A percentile compares a stretch with the other conserved stretches of the same genome.
Conservation (phyloP, 495 filamentous ascomycete species). For the Entonaema liquescens region DNA sequence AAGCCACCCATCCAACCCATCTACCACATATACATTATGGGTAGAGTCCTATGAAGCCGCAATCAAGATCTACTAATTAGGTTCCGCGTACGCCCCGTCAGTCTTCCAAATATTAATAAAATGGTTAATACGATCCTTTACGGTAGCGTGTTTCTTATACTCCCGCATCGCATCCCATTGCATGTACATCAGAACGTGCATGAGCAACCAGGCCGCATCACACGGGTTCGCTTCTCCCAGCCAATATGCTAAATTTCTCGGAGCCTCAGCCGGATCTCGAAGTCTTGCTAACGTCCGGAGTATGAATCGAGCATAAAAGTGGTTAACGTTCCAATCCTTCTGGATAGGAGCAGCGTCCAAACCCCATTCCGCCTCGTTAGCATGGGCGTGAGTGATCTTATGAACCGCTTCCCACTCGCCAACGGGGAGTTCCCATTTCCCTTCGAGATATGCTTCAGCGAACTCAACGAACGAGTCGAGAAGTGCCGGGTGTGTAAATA, state of each 20-base stretch:
- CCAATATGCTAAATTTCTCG: constrained; percentile 29
- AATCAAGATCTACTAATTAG: too few relatives aligned
- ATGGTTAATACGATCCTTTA: constrained; percentile 23
- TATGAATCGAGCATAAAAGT: constrained; percentile 37
- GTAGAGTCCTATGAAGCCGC: too few relatives aligned
- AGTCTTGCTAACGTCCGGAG: constrained; percentile 11
- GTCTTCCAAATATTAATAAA: constrained; percentile 16
- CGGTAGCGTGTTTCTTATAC: constrained; percentile 13
- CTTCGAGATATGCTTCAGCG: constrained; percentile 2
- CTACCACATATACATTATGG: too few relatives aligned
- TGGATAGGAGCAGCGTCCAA: not conserved
- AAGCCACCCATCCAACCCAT: too few relatives aligned
- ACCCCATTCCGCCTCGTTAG: not conserved
- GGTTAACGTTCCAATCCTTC: constrained; percentile 6
- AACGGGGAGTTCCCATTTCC: constrained; percentile 24
- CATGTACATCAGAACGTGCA: constrained; percentile 41
- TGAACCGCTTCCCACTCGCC: constrained; percentile 22
- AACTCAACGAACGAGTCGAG: constrained; percentile 28
- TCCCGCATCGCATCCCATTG: constrained; percentile 41
- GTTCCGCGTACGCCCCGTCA: not conserved
- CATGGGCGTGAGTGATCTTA: not conserved
- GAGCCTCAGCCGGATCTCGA: not conserved
- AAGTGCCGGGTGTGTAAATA: constrained; percentile 34
- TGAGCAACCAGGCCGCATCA: constrained; percentile 34
- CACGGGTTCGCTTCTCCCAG: constrained; percentile 1